Conservation (phyloP, 768 basidiomycete species). For the Roridomyces roridus region DNA sequence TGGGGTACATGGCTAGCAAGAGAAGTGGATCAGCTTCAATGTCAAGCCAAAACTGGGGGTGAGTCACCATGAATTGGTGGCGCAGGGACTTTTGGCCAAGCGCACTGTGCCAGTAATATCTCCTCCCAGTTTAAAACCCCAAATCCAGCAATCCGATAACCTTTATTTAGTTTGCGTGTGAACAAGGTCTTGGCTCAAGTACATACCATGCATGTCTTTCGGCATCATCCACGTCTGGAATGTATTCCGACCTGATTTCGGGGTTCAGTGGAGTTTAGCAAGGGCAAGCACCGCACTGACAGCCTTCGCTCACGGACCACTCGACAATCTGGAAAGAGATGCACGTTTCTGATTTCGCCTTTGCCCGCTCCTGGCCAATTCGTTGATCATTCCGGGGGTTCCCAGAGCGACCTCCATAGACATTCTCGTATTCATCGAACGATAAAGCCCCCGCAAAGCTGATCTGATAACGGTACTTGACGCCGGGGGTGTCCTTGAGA, state of each 20-base stretch:
- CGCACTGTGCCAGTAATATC: conserved; percentile 15
- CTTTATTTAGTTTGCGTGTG: too few relatives aligned
- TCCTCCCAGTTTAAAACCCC: conserved; percentile 17
- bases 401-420: conserved; percentile 6
- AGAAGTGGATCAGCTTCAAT: too few relatives aligned
- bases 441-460: conserved; percentile 8
- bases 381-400: conserved; percentile 20
- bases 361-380: conserved; percentile 24
- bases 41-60: too few relatives aligned
- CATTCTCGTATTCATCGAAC: conserved; percentile 17
- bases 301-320: conserved; percentile 9
- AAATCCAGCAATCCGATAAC: conserved; percentile 21
- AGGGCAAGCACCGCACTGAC: too few relatives aligned
- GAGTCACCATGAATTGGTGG: conserved; percentile 10
- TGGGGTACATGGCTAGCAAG: conserved; percentile 9
- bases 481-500: conserved; percentile 21
- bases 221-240: conserved; percentile 26
- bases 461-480: conserved; percentile 18
- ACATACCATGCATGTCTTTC: conserved; percentile 17
- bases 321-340: conserved; percentile 27
- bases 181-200: too few relatives aligned
- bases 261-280: neutral
- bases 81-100: conserved; percentile 4
- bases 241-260: conserved; percentile 20
- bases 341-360: conserved; percentile 13